Conservation (phyloP, 1,284 basidiomycete genomes). For the Microbotryum scabiosae region DNA sequence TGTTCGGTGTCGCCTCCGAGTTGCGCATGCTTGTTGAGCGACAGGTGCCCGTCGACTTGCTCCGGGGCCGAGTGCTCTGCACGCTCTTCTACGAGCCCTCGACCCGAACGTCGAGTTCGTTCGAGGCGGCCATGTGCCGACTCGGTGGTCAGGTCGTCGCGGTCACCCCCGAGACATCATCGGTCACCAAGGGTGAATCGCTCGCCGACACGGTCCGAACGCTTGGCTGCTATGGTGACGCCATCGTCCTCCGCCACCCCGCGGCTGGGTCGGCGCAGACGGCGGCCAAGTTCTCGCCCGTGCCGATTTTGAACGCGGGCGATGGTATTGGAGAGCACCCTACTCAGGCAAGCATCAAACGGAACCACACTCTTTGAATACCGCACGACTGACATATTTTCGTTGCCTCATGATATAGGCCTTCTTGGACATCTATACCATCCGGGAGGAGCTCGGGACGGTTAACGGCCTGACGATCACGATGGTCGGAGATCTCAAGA, state of each 20-base stretch:
- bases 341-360: conserved; percentile 60
- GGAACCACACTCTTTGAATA: not conserved
- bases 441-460: conserved; percentile 87
- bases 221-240: conserved; percentile 91
- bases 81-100: conserved; percentile 98
- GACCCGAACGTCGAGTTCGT: conserved; percentile 91
- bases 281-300: conserved; percentile 88
- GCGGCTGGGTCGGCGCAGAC: conserved; percentile 81
- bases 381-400: conserved; percentile 2
- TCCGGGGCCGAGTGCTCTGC: conserved; percentile 84
- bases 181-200: conserved; percentile 89
- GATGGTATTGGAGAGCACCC: conserved; percentile 98
- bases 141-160: conserved; percentile 91
- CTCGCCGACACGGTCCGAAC: conserved; percentile 91
- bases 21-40: conserved; percentile 95
- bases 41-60: conserved; percentile 76
- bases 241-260: conserved; percentile 89
- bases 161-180: conserved; percentile 71
- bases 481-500: conserved; percentile 88
- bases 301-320: conserved; percentile 93
- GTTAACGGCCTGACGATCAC: conserved; percentile 96
- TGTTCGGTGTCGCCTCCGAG: conserved; percentile 92
- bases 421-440: conserved; percentile 90
- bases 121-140: conserved; percentile 97
- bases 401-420: conserved; percentile 50